Evolutionary conservation across 164 flowering plant genomes (phyloP), one percentile per base, ranked within the genome.

Genomic region (Cinnamomum micranthum): DNA sequence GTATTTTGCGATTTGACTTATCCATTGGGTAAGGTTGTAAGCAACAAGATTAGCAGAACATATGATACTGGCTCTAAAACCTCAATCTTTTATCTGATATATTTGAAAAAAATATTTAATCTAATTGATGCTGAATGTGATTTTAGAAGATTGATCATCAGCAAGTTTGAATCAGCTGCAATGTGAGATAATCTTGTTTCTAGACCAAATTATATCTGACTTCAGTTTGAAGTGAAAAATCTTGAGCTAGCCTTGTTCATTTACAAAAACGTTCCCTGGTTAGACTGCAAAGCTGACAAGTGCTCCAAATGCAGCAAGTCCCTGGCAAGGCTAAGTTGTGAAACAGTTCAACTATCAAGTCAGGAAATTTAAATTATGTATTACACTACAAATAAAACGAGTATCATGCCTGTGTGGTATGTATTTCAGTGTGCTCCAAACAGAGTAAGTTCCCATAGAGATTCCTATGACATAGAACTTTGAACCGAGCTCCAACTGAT

Each of bases 381-480:
- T 13, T 13, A 17, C 3, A 14, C 19, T 52, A 17, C 15, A 4
- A 52, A 52, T 52, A 52, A 52, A 13, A 52, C 4, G 3, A 63
- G 2, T 17, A 52, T 52, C 35, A 60, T 82, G 69, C 87, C 89
- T 83, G 75, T 85, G 85, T 62, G 89, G 85, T 7, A 86, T 79
- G 74, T 85, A 78, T 52, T 82, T 80, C 55, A 84, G 84, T 62
- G 83, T 80, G 24, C 81, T 65, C 84, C 84, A 86, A 55, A 60
- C 81, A 55, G 96, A 76, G 75, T 84, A 87, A 62, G 81, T 87
- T 22, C 89, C 89, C 73, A 81, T 62, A 19, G 89, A 91, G 23
- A 80, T 3, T 28, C 91, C 89, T 73, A 91, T 73, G 5, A 91
- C 81, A 74, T 88, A 87, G 75, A 89, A 85, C 47, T 84, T 88